Evolutionary conservation across 2,329 filamentous ascomycete species (phyloP).

Genomic region (Onygenales sp.): DNA sequence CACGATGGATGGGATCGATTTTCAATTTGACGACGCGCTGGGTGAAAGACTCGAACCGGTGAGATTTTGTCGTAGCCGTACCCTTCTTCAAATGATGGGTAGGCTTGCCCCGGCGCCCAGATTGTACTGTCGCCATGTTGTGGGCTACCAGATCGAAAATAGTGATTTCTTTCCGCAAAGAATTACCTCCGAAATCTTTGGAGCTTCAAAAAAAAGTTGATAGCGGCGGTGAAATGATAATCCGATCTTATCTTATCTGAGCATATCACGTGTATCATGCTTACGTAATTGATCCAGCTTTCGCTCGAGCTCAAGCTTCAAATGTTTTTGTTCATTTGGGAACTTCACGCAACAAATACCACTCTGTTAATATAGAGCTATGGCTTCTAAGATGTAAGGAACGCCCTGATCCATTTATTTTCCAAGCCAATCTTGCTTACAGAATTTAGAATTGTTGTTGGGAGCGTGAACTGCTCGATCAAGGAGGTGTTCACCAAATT

Average conservation of each 20-base stretch:
- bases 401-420: background rate
- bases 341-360: background rate
- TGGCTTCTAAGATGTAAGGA: conserved; percentile 50
- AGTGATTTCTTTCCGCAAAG: background rate
- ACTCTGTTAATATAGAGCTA: conserved; percentile 17
- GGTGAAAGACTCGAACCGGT: conserved; percentile 86
- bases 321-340: background rate
- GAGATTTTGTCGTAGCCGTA: conserved; percentile 69
- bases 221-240: background rate
- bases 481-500: conserved; percentile 70
- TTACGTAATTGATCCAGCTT: background rate
- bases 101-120: conserved; percentile 60
- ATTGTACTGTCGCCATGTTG: conserved; percentile 43
- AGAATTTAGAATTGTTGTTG: conserved; percentile 56
- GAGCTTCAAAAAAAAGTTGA: conserved; percentile 13
- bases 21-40: conserved; percentile 84
- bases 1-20: conserved; percentile 84
- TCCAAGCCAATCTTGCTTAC: background rate
- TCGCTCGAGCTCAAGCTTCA: background rate
- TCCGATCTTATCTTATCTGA: conserved; percentile 5
- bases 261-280: background rate
- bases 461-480: conserved; percentile 72
- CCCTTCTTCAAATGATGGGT: conserved; percentile 57
- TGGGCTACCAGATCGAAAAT: conserved; percentile 10
- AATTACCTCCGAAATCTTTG: conserved; percentile 8